Conservation (phyloP, 768 basidiomycete species). For the Lentinula raphanica region DNA sequence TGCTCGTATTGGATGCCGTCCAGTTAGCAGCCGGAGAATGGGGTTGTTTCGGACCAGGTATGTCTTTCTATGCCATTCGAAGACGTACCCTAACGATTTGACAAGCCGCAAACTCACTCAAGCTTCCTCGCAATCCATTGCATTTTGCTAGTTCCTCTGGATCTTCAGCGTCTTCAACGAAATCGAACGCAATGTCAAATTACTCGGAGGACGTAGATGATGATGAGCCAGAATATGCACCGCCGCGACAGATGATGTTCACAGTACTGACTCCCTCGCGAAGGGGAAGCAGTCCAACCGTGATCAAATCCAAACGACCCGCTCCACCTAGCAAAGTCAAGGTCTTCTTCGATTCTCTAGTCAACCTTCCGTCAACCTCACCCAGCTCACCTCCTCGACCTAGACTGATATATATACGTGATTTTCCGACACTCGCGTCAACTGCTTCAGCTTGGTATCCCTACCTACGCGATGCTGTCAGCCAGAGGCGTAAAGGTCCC, state of each 20-base stretch:
- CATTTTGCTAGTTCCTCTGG: constrained; percentile 48
- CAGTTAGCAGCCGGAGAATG: constrained; percentile 87
- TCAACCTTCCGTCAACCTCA: constrained; percentile 50
- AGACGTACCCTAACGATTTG: background rate
- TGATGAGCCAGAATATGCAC: constrained; percentile 29
- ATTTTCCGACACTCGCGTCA: constrained; percentile 70
- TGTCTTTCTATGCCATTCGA: constrained; percentile 1
- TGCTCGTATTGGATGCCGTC: constrained; percentile 77
- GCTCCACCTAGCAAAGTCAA: constrained; percentile 53
- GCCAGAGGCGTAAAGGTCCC: constrained; percentile 64
- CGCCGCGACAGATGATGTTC: constrained; percentile 36
- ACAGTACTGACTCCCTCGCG: constrained; percentile 33
- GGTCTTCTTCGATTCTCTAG: constrained; percentile 70
- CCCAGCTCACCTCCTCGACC: constrained; percentile 35
- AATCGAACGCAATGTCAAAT: constrained; percentile 13
- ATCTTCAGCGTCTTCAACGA: constrained; percentile 19
- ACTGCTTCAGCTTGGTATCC: constrained; percentile 79
- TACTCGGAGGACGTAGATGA: constrained; percentile 43
- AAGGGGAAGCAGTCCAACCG: constrained; percentile 34
- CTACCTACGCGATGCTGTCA: constrained; percentile 72
- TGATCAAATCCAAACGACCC: constrained; percentile 37
- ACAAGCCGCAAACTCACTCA: constrained; percentile 63
- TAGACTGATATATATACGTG: constrained; percentile 79
- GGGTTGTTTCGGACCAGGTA: constrained; percentile 80
- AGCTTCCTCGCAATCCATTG: constrained; percentile 69